Percentiles rank a stretch among this genome's conserved stretches.
phyloP scores from a whole-genome alignment of 805 yeast genomes.

The Candida golubevii region DNA sequence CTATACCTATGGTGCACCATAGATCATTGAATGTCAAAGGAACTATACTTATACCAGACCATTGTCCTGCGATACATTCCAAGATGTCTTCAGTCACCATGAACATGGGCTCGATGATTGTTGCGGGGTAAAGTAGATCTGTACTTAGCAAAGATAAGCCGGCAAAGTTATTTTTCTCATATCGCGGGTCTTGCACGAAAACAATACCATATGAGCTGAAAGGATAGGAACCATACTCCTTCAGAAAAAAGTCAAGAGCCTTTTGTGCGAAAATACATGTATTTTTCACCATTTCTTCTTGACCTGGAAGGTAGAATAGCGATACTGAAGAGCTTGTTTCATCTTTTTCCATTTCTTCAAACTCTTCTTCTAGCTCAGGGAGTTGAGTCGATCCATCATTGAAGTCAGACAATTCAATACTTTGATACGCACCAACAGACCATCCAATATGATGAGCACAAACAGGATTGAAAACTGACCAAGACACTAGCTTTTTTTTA shows the following conservation, averaged over 20 bases:
- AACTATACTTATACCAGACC: slow-evolving; percentile 89
- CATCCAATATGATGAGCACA: slow-evolving; percentile 95
- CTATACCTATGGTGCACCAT: slow-evolving; percentile 87
- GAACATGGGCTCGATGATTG: slow-evolving; percentile 74
- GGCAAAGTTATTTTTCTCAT: slow-evolving; percentile 52
- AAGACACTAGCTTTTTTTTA: slow-evolving; percentile 69
- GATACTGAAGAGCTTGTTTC: slow-evolving; percentile 37
- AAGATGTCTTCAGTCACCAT: slow-evolving; percentile 63
- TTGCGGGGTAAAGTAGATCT: slow-evolving; percentile 63
- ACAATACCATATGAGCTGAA: slow-evolving; percentile 76
- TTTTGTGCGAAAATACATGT: slow-evolving; percentile 71
- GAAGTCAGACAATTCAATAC: slow-evolving; percentile 48
- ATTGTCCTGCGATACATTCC: slow-evolving; percentile 75
- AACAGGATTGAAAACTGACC: slow-evolving; percentile 74
- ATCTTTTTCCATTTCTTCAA: slow-evolving; percentile 28
- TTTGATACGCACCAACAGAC: slow-evolving; percentile 86
- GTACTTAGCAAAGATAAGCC: slow-evolving; percentile 65
- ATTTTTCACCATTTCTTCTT: slow-evolving; percentile 53
- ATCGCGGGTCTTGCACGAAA: slow-evolving; percentile 46
- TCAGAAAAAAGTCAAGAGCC: slow-evolving; percentile 78
- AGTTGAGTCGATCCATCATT: slow-evolving; percentile 26
- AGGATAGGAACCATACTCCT: slow-evolving; percentile 91
- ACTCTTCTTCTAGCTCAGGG: slow-evolving; percentile 27
- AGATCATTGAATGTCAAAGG: slow-evolving; percentile 75
- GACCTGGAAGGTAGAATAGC: slow-evolving; percentile 61